phyloP scores from a whole-genome alignment of 78 protist species.

The Emiliania huxleyi region DNA sequence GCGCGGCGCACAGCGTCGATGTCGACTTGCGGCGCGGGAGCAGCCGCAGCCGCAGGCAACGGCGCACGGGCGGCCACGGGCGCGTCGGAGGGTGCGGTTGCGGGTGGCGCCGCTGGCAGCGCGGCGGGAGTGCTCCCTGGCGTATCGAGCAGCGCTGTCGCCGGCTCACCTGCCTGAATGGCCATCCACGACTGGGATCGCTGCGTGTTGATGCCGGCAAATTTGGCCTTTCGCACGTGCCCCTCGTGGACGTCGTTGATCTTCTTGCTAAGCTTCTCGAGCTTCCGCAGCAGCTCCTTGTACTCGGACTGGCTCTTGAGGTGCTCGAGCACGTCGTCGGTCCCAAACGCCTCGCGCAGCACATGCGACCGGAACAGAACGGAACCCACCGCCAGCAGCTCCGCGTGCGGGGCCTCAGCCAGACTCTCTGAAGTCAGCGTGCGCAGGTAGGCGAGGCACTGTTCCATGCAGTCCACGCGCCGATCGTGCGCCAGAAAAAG shows the following conservation, averaged over 20 bases:
- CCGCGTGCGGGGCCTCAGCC: too few relatives aligned
- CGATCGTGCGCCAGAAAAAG: too few relatives aligned
- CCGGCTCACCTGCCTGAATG: neutral
- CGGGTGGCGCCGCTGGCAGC: too few relatives aligned
- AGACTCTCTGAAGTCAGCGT: too few relatives aligned
- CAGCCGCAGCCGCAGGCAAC: neutral
- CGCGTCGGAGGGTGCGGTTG: too few relatives aligned
- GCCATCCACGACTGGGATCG: neutral
- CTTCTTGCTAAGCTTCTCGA: neutral
- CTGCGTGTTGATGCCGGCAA: neutral
- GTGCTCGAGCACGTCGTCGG: neutral
- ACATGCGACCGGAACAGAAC: neutral
- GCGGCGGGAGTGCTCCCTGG: too few relatives aligned
- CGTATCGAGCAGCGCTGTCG: too few relatives aligned
- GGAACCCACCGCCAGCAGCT: too few relatives aligned
- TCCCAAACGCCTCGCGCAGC: neutral
- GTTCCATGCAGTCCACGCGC: too few relatives aligned
- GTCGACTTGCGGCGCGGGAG: neutral
- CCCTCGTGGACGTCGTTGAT: neutral
- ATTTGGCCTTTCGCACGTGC: neutral
- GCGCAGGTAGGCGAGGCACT: too few relatives aligned
- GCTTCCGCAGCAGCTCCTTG: neutral
- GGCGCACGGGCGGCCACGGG: too few relatives aligned
- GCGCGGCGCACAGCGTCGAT: neutral
- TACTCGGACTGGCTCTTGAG: neutral